phyloP scores from a whole-genome alignment of 129 eudicot genomes.

The Smallanthus sonchifolius region DNA sequence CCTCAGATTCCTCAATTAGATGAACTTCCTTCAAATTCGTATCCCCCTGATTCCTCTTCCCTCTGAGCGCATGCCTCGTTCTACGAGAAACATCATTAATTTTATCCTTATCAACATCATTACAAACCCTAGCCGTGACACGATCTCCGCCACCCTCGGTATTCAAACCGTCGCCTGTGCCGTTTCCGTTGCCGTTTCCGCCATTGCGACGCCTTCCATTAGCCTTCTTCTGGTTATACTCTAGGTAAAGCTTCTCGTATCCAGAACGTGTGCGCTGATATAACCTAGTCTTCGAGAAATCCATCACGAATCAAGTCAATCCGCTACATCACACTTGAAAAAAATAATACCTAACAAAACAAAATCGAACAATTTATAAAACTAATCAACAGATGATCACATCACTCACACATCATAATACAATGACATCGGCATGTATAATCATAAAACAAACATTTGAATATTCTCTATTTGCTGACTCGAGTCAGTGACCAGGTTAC shows the following conservation, averaged over 20 bases:
- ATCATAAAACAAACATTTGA: not conserved
- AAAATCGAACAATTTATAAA: not conserved
- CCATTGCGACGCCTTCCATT: not conserved
- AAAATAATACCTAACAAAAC: not conserved
- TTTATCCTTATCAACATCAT: not conserved
- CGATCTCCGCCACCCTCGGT: constrained; percentile 1
- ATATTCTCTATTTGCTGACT: not conserved
- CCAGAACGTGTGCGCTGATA: constrained; percentile 41
- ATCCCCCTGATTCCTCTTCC: constrained; percentile 5
- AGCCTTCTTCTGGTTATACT: constrained; percentile 23
- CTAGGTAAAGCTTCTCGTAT: constrained; percentile 29
- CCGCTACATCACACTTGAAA: constrained; percentile 3
- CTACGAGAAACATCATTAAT: not conserved
- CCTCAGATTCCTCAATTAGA: constrained; percentile 3
- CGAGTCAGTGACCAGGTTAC: not conserved
- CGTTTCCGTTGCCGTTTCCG: not conserved
- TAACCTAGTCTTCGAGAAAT: constrained; percentile 27
- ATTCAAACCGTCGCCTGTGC: not conserved
- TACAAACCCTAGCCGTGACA: constrained; percentile 15
- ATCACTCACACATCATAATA: not conserved
- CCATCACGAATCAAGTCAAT: constrained; percentile 24
- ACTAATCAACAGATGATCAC: not conserved
- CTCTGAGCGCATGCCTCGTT: not conserved
- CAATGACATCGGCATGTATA: not conserved
- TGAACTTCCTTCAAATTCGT: not conserved